phyloP scores from a whole-genome alignment of 2,329 filamentous ascomycete genomes.

The Diplodia sapinea region DNA sequence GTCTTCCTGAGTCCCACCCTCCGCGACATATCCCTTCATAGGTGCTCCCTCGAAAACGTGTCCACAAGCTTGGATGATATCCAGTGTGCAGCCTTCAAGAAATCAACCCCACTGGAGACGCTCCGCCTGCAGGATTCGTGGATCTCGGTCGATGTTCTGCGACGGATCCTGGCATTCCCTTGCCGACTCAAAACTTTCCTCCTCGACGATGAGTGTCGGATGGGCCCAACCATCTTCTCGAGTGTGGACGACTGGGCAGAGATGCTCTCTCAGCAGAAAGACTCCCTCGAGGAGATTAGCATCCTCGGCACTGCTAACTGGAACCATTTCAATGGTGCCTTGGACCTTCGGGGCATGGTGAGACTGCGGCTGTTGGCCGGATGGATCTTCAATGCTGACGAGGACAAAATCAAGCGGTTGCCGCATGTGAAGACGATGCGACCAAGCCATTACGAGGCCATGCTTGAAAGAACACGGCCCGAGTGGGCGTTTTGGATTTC shows the following conservation, averaged over 20 bases:
- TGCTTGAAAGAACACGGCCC: neutral
- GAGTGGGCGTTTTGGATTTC: neutral
- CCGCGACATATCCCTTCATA: neutral
- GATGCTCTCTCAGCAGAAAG: neutral
- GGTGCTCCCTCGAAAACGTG: neutral
- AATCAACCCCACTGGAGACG: neutral
- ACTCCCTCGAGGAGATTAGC: neutral
- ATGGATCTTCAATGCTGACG: neutral
- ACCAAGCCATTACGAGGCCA: neutral
- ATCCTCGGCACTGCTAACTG: neutral
- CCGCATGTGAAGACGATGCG: neutral
- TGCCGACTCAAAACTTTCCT: neutral
- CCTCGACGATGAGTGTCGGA: neutral
- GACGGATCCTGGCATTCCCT: neutral
- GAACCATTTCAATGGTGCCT: neutral
- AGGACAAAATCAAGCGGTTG: neutral
- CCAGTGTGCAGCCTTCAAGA: neutral
- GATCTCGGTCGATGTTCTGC: neutral
- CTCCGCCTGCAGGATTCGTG: neutral
- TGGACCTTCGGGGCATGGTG: slow-evolving; percentile 1
- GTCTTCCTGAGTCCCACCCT: slow-evolving; percentile 15
- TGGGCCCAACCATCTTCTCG: neutral
- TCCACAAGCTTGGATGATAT: neutral
- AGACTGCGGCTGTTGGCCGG: neutral
- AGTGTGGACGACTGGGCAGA: neutral